Evolutionary conservation across 768 basidiomycete species (phyloP), one percentile per base, ranked within the genome.

Genomic region (Trametes coccinea): DNA sequence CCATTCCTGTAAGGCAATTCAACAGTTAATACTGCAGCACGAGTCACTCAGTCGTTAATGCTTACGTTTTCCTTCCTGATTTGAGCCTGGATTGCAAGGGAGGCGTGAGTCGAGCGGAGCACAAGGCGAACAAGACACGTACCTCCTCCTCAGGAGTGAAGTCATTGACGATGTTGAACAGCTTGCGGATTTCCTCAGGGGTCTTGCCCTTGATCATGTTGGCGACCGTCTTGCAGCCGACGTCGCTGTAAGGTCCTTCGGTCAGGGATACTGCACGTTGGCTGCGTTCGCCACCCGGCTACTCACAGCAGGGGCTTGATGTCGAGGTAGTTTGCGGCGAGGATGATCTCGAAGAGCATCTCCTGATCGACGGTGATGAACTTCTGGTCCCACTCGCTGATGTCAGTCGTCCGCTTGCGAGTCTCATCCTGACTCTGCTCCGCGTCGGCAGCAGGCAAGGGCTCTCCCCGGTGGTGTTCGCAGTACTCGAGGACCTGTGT

Each of bases 191-290:
- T 79, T 98, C 97, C 75, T 98, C 97, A 27, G 97, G 97, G 3
- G 95, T 96, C 85, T 99, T 99, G 37, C 97, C 97, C 81, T 99
- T 98, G 84, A 99, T 98, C 97, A 98, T 99, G 83, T 98, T 98
- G 13, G 97, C 97, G 4, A 97, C 95, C 3, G 94, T 97, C 82
- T 97, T 96, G 85, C 95, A 97, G 1, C 95, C 95, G 61, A 97
- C 93, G 71, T 97, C 95, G 67, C 94, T 96, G 66, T 40, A 31
- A 2, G 33, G 39, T 31, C 34, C 41, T n/a, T 48, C 61, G 50
- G 16, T 53, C 16, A 70, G 49, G 5, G 34, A 27, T 59, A 30
- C 9, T n/a, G 22, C 13, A 17, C 6, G 46, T 51, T 10, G 40
- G 37, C 41, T 67, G 29, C 56, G 63, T 30, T 37, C n/a, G 53